Base-by-base conservation (phyloP, 352 stramenopile genomes). In the Phytophthora chlamydospora region DNA sequence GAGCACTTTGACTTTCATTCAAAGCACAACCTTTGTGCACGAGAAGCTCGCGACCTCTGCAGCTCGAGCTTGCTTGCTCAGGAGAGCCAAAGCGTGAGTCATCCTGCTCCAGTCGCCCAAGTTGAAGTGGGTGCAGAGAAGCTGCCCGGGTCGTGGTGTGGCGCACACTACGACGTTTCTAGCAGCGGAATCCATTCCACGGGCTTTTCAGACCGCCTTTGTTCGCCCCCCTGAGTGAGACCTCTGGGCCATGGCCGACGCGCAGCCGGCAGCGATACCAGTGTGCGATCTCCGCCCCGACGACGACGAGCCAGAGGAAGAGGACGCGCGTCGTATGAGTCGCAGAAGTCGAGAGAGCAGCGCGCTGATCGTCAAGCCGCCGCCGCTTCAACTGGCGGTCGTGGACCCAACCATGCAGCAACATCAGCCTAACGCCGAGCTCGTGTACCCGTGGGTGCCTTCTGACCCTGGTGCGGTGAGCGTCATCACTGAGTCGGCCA, bases 241-340 rank as follows among this genome's bases (percentile, higher is more conserved):
- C 10, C 32, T 36, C 36, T 36, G 36, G 51, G 42, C 29, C 31
- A 76, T 76, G 68, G 47, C 63, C 57, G 63, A 66, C 39, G 33
- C 38, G 17, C 58, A 58, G 14, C 24, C 2, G 24, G 31, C 53
- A 8, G 36, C 49, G 34, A 16, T 66, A 16, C 41, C 58, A 57
- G 47, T 61, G 51, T 59, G 51, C 54, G 35, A 65, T 48, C 27
- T 55, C 14, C 44, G 29, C 43, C 42, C 42, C 13, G 62, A 72
- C 48, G 48, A 52, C 31, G 63, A 69, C 24, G 62, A 79, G 33
- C 71, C 71, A 40, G 71, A 76, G 40, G 49, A 79, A 35, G 71
- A 79, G 59, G 63, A 79, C 44, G 19, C 44, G 39, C 55, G 21
- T 16, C 48, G 46, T 17, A 57, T 31, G 31, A 67, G 44, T 12